Percentiles rank a stretch among this genome's conserved stretches.
These are phyloP conservation scores for Hygrophila difformis DNA, from an alignment of 257 asterid genomes.

Conservation along the genomic window DNA sequence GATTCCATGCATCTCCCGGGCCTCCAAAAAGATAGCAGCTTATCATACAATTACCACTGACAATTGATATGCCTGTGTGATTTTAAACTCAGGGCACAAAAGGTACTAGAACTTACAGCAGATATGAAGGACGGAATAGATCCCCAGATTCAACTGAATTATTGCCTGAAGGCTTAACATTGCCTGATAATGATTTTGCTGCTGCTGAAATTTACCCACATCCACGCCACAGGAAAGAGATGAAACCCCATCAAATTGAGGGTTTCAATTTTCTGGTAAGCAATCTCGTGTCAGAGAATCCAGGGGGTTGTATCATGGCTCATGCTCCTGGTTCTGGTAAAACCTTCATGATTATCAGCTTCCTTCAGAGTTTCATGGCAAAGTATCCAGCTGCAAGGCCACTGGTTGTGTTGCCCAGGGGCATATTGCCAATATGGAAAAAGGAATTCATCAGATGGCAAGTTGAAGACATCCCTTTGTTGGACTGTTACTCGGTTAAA, in stretches of 20 bases:
- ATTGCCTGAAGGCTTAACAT: slow-evolving; percentile 34
- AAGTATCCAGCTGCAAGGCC: slow-evolving; percentile 87
- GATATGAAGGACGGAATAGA: slow-evolving; percentile 58
- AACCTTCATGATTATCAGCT: slow-evolving; percentile 94
- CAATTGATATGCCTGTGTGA: slow-evolving; percentile 14
- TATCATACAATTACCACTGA: no score
- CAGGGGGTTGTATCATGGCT: slow-evolving; percentile 97
- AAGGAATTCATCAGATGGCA: slow-evolving; percentile 86
- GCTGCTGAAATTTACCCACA: slow-evolving; percentile 73
- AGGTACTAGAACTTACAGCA: slow-evolving; percentile 59
- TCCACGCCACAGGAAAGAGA: slow-evolving; percentile 85
- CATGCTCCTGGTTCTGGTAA: slow-evolving; percentile 99
- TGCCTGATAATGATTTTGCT: slow-evolving; percentile 36
- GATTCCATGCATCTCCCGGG: neutral
- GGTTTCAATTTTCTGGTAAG: slow-evolving; percentile 89
- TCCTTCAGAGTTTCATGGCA: slow-evolving; percentile 95
- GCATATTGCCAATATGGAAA: slow-evolving; percentile 80
- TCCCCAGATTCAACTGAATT: slow-evolving; percentile 40
- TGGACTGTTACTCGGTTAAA: slow-evolving; percentile 80
- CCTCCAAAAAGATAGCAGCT: no score
- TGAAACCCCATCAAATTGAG: slow-evolving; percentile 96
- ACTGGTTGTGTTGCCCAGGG: slow-evolving; percentile 87
- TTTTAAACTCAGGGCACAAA: slow-evolving; percentile 39
- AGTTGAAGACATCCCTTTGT: slow-evolving; percentile 71
- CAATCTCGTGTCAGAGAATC: slow-evolving; percentile 75